Evolutionary conservation across 495 filamentous ascomycete genomes (phyloP), one percentile per base, ranked within the genome.

Genomic region (Neurospora sp.): DNA sequence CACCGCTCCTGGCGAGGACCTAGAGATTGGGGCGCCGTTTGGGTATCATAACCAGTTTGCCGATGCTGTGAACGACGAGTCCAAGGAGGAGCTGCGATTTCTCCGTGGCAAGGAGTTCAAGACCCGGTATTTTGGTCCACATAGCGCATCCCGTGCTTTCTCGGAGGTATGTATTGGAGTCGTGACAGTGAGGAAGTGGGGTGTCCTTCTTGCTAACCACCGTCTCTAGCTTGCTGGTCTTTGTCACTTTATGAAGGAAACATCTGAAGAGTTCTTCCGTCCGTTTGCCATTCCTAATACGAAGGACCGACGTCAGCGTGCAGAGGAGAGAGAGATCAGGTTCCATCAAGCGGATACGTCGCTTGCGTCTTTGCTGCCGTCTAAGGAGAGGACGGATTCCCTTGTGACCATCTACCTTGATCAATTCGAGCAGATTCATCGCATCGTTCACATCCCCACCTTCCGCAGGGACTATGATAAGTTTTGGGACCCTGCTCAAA

Each of bases 121-220:
- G 76, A 84, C 82, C 8, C 82, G 84, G 69, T 87, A 85, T 74
- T 83, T 82, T 72, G 85, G 84, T 3, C 85, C 85, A 0, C 82
- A 85, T 68, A 87, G 84, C 72, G 84, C 83, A 31, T 85, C 80
- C 71, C 71, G 82, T 61, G 82, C 82, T 38, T 82, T 83, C 61
- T 71, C 76, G 27, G 82, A 83, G 40, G 81, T 82, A 76, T 59
- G 71, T 74, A 41, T 37, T 37, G 41, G 27, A 9, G 18, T 22
- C 10, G 1, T 16, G 39, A 40, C 6, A 16, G n/a, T 31, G 27
- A 37, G 16, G 9, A 35, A 81, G 76, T 3, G 71, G 20, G 3
- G 9, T 31, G 22, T 61, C 10, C n/a, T 12, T 22, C 9, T 59
- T 80, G 20, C 74, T 75, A 37, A 65, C 18, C 27, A 35, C 22